A percentile compares a stretch with the other conserved stretches of the same genome.
These are phyloP conservation scores for Venturia effusa DNA, from an alignment of 2,329 filamentous ascomycete genomes.

Conservation along the genomic window DNA sequence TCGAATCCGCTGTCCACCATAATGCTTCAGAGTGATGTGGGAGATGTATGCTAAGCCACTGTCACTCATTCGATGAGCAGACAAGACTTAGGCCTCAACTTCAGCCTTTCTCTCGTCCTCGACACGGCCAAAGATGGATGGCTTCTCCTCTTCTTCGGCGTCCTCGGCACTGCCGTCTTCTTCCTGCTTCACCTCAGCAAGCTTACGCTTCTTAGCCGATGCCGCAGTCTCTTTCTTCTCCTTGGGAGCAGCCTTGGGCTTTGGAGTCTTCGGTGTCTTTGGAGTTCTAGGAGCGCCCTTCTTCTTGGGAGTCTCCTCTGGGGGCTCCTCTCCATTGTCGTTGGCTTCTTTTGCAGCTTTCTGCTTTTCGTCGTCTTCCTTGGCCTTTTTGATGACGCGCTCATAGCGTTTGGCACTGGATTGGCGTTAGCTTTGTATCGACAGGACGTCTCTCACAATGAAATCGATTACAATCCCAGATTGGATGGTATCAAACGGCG, in stretches of 20 bases:
- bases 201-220: slow-evolving; percentile 6
- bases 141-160: background rate
- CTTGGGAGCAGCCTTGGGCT: background rate
- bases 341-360: background rate
- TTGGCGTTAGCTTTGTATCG: background rate
- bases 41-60: background rate
- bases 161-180: background rate
- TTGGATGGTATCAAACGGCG: too few species aligned
- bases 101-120: background rate
- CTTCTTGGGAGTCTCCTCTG: background rate
- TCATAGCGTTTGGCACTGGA: slow-evolving; percentile 7
- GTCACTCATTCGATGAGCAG: too few species aligned
- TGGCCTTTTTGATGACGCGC: slow-evolving; percentile 6
- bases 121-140: background rate
- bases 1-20: background rate
- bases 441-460: background rate
- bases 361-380: background rate
- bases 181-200: background rate
- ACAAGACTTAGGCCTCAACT: background rate
- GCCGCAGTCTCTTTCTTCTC: background rate
- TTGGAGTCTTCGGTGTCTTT: background rate
- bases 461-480: too few species aligned
- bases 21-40: background rate
- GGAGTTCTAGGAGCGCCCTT: background rate
- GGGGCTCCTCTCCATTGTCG: background rate